Percentiles rank a stretch among this genome's conserved stretches.
phyloP scores from a whole-genome alignment of 306 rosid species.

The Morella rubra region DNA sequence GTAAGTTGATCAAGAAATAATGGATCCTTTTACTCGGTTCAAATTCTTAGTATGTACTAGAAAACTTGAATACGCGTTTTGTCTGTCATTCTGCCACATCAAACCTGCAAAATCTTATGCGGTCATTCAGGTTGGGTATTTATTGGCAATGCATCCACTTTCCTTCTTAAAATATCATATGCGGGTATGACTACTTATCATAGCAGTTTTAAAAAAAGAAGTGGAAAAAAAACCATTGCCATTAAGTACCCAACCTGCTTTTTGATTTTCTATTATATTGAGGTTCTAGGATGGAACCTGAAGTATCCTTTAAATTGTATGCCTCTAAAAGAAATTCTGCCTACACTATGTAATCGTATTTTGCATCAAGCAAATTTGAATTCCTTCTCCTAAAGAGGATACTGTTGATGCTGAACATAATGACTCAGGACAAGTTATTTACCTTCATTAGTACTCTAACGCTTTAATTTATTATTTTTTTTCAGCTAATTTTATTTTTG shows the following conservation, averaged over 20 bases:
- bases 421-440: background rate
- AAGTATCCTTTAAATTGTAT: too few relatives aligned
- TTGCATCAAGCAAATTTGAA: conserved; percentile 1
- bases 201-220: background rate
- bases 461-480: too few relatives aligned
- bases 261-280: background rate
- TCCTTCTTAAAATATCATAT: background rate
- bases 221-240: too few relatives aligned
- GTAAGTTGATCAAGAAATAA: conserved; percentile 47
- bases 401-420: background rate
- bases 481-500: too few relatives aligned
- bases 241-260: background rate
- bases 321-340: background rate
- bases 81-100: background rate
- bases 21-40: conserved; percentile 8
- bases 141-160: conserved; percentile 11
- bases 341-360: background rate
- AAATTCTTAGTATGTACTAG: conserved; percentile 20
- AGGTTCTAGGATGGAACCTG: background rate
- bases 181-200: background rate
- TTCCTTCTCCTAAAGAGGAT: background rate
- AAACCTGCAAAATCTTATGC: background rate
- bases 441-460: too few relatives aligned
- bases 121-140: background rate
- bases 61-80: background rate